These are phyloP conservation scores for Eucalyptus curtisii DNA, from an alignment of 345 rosid genomes.

Conservation along the genomic window DNA sequence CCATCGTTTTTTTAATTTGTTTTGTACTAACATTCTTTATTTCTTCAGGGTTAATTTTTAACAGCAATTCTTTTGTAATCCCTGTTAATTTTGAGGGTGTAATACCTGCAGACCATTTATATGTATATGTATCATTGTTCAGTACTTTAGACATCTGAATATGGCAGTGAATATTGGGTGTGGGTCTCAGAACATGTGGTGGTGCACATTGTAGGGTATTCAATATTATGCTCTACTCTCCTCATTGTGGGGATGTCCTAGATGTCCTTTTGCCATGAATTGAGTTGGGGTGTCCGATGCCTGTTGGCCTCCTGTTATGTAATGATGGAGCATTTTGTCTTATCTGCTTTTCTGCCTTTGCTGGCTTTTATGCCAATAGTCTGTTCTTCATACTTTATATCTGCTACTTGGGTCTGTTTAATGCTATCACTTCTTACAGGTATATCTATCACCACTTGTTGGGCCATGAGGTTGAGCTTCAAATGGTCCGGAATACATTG, in stretches of 20 bases:
- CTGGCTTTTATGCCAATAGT: not conserved
- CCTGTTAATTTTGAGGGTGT: not conserved
- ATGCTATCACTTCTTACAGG: slow-evolving; percentile 20
- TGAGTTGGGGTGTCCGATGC: not conserved
- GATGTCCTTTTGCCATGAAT: not conserved
- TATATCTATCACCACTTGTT: slow-evolving; percentile 92
- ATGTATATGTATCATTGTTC: not conserved
- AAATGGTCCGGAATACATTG: slow-evolving; percentile 81
- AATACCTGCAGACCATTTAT: not conserved
- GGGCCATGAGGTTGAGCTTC: slow-evolving; percentile 99
- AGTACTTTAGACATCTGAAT: not conserved
- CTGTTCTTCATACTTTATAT: not conserved
- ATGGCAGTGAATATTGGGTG: not conserved
- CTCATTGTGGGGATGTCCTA: not conserved
- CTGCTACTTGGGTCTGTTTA: not conserved
- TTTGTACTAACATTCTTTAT: not conserved
- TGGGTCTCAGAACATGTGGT: not conserved
- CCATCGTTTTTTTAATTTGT: not conserved
- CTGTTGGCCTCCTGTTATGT: not conserved
- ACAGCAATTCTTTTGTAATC: not conserved
- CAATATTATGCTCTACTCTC: not conserved
- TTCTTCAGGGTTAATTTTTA: not conserved
- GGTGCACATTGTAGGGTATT: not conserved
- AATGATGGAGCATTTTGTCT: not conserved
- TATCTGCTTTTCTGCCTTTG: not conserved